Conservation (phyloP, 345 rosid genomes). For the Bretschneidera sinensis region DNA sequence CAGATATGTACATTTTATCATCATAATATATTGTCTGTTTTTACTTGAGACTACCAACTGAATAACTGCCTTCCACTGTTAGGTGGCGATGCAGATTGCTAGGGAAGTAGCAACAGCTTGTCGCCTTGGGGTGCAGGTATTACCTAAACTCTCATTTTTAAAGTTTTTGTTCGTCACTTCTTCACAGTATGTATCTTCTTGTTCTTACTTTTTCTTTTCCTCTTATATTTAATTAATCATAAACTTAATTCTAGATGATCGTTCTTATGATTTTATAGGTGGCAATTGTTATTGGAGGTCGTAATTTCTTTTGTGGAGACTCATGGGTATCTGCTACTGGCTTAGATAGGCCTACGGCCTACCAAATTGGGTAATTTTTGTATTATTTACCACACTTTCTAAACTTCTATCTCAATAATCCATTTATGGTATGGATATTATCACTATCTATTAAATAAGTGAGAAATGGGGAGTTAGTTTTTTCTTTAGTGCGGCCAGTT, state of each 20-base stretch:
- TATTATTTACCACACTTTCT: neutral
- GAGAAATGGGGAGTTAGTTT: neutral
- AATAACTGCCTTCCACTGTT: neutral
- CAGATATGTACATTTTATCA: neutral
- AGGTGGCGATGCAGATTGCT: slow-evolving; percentile 49
- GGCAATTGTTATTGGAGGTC: slow-evolving; percentile 48
- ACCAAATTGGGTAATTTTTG: slow-evolving; percentile 38
- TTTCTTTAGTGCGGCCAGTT: too few relatives aligned
- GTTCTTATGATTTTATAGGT: slow-evolving; percentile 19
- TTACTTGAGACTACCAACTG: neutral
- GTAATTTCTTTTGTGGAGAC: slow-evolving; percentile 45
- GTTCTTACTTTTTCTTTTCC: too few relatives aligned
- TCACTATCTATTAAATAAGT: too few relatives aligned
- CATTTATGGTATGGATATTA: neutral
- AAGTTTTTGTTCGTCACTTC: too few relatives aligned
- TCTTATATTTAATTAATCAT: neutral
- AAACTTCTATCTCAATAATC: neutral
- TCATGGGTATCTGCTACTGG: slow-evolving; percentile 45
- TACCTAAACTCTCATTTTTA: neutral
- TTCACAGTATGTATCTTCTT: too few relatives aligned
- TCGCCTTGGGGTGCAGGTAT: slow-evolving; percentile 39
- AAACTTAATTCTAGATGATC: neutral
- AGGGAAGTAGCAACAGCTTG: slow-evolving; percentile 39
- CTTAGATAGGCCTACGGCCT: slow-evolving; percentile 40
- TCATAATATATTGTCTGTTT: neutral